Evolutionary conservation across 306 rosid species (phyloP).

Genomic region (Alnus glutinosa): DNA sequence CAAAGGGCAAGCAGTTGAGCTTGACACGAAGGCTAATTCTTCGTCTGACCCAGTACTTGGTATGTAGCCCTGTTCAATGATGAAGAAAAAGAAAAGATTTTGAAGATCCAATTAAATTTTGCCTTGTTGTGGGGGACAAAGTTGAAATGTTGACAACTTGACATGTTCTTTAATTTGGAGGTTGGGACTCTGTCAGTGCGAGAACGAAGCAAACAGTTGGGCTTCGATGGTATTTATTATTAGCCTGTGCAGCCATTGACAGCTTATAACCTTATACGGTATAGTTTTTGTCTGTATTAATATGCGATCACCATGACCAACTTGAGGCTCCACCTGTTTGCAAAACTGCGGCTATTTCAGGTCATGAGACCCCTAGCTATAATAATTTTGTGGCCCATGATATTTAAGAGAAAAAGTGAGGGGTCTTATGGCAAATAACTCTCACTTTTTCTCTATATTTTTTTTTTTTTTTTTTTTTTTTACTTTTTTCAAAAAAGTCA

Average conservation of each 20-base stretch:
- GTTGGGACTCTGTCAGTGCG: neutral
- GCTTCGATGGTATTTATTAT: neutral
- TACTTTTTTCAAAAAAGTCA: too few relatives aligned
- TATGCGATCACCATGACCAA: neutral
- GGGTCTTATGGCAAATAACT: too few relatives aligned
- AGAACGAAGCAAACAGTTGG: neutral
- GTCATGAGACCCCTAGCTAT: too few relatives aligned
- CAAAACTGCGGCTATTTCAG: neutral
- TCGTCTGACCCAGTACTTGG: neutral
- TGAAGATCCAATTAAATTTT: neutral
- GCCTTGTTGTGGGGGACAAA: too few relatives aligned
- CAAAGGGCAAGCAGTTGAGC: conserved; percentile 10
- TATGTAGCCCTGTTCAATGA: neutral
- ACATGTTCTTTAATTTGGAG: neutral
- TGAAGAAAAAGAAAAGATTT: neutral
- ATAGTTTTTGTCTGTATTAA: too few relatives aligned
- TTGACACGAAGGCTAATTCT: neutral
- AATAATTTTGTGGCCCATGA: too few relatives aligned
- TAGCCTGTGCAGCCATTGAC: neutral
- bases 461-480: too few relatives aligned
- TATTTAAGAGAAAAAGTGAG: too few relatives aligned
- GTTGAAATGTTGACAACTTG: too few relatives aligned
- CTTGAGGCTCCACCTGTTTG: neutral
- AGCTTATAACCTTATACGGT: neutral
- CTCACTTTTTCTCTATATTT: too few relatives aligned